Percentiles rank a stretch among this genome's conserved stretches.
Conservation (phyloP, 2,329 filamentous ascomycete genomes). For the Alternaria postmessia region DNA sequence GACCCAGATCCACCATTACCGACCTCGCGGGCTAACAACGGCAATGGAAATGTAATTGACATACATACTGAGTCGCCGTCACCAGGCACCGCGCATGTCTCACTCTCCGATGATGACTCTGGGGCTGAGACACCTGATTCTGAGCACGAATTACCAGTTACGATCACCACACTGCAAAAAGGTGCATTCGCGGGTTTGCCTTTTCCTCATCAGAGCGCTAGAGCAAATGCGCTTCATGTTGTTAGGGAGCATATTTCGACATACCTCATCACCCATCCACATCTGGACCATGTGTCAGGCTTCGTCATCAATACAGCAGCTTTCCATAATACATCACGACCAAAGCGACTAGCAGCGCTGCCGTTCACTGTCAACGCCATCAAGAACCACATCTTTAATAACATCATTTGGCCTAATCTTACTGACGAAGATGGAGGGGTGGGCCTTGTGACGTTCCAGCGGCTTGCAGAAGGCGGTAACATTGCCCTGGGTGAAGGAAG, state of each 20-base stretch:
- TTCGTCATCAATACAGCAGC: constrained; percentile 94
- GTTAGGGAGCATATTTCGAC: constrained; percentile 82
- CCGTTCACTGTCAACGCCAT: constrained; percentile 91
- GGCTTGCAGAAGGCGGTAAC: constrained; percentile 88
- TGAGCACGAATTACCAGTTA: constrained; percentile 41
- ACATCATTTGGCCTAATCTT: constrained; percentile 96
- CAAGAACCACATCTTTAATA: constrained; percentile 96
- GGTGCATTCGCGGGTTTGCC: constrained; percentile 84
- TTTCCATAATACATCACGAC: constrained; percentile 75
- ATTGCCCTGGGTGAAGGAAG: constrained; percentile 82
- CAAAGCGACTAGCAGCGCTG: constrained; percentile 85
- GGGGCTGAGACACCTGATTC: constrained; percentile 37
- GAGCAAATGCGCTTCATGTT: constrained; percentile 82
- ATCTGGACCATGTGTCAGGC: constrained; percentile 91
- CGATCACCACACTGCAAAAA: constrained; percentile 63
- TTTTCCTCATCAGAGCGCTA: constrained; percentile 70
- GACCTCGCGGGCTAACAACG: constrained; percentile 26
- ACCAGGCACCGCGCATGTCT: constrained; percentile 31
- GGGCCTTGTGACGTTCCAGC: constrained; percentile 88
- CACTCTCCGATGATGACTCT: constrained; percentile 41
- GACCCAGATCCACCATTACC: constrained; percentile 22
- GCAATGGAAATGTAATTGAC: constrained; percentile 25
- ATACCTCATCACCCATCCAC: constrained; percentile 95
- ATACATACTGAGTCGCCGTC: constrained; percentile 33
- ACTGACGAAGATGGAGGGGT: constrained; percentile 96